phyloP scores from a whole-genome alignment of 2,329 filamentous ascomycete genomes.

The Lasiodiplodia citricola region DNA sequence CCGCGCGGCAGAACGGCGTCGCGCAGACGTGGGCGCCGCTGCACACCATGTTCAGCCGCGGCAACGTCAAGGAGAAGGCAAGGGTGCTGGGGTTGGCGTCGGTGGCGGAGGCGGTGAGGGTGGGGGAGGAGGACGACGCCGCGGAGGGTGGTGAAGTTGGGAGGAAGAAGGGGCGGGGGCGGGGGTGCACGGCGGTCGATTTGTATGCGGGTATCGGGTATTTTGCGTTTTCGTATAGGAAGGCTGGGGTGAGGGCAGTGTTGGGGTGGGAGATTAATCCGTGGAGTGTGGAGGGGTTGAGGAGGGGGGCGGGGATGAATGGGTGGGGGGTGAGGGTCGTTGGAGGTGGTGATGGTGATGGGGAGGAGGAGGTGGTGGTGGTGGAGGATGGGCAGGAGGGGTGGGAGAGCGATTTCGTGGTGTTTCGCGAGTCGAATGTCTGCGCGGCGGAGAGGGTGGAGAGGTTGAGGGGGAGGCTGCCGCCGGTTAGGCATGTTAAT shows the following conservation, averaged over 20 bases:
- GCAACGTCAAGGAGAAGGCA: slow-evolving; percentile 88
- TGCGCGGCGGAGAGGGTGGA: slow-evolving; percentile 38
- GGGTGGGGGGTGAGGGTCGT: slow-evolving; percentile 39
- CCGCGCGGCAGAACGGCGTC: slow-evolving; percentile 75
- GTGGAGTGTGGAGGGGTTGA: slow-evolving; percentile 54
- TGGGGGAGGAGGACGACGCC: background rate
- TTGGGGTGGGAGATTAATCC: slow-evolving; percentile 87
- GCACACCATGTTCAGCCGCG: slow-evolving; percentile 93
- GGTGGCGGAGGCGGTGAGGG: slow-evolving; percentile 31
- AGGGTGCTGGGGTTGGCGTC: slow-evolving; percentile 61
- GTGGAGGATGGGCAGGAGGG: slow-evolving; percentile 4
- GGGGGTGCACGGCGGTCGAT: slow-evolving; percentile 61
- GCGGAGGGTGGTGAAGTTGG: too few relatives aligned
- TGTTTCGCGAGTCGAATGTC: slow-evolving; percentile 51
- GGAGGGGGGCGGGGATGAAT: slow-evolving; percentile 48
- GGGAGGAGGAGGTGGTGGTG: slow-evolving; percentile 5
- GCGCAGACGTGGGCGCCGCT: slow-evolving; percentile 84
- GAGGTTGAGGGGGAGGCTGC: slow-evolving; percentile 32
- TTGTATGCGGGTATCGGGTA: slow-evolving; percentile 94
- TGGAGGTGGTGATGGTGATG: background rate
- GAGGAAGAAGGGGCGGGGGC: too few relatives aligned
- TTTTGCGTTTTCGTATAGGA: slow-evolving; percentile 84
- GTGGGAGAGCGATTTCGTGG: slow-evolving; percentile 35
- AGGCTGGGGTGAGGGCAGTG: slow-evolving; percentile 70
- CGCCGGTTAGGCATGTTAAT: slow-evolving; percentile 62